Evolutionary conservation across 1,284 basidiomycete species (phyloP), one percentile per base, ranked within the genome.

Genomic region (Omphalotus olearius): DNA sequence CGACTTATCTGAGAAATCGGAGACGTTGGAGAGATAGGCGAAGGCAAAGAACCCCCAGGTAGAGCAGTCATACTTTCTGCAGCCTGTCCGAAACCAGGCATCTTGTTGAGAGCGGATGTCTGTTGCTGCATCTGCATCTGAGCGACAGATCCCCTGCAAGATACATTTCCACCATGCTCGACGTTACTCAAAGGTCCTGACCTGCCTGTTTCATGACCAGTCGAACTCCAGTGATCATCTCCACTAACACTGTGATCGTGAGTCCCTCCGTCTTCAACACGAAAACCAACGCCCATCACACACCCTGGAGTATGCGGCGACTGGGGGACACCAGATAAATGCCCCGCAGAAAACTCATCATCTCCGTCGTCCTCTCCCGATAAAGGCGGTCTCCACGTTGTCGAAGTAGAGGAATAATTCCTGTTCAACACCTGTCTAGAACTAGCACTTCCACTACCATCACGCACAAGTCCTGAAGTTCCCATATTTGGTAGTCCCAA

Each of bases 41-140:
- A 6, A 13, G 41, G 2, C 9, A 35, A 26, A 37, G 18, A 17
- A 10, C 28, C 16, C 37, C 38, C 11, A 9, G 44, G 14, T 13
- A 17, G 40, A n/a, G 45, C 45, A 36, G 30, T 23, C 45, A 52
- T 47, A 17, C 44, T 48, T 20, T 53, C 52, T 10, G 42, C 52
- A 9, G 52, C 52, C n/a, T 53, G 52, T 10, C 47, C 47, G 16
- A 53, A 53, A 9, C 51, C 51, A 18, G 51, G 45, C 51, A 52
- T 52, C 16, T 47, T 41, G 25, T 44, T 52, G 38, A 26, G 30
- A 25, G 16, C 26, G 13, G 26, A 38, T 1, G 46, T 25, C 25
- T 37, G 45, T 9, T 40, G 37, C 23, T 33, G 30, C 30, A 23
- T 23, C 23, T 36, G 36, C 35, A 35, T 28, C 23, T 30, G 26